Base-by-base conservation (phyloP, 2,329 filamentous ascomycete genomes). In the Teratosphaeria gauchensis region DNA sequence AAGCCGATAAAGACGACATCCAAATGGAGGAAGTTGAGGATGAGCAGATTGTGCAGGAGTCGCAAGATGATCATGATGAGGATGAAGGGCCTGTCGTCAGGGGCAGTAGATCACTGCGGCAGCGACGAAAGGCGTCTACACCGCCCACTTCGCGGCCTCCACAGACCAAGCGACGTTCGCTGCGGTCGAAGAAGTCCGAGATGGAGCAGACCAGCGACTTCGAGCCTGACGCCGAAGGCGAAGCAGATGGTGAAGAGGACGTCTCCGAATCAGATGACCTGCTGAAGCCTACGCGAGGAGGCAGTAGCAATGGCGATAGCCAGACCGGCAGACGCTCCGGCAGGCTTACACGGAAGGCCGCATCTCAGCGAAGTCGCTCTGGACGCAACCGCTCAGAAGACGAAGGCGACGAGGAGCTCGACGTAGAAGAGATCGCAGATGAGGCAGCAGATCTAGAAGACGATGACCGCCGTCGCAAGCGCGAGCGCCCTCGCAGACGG, bases 191-290 rank as follows among this genome's bases (percentile, higher is more conserved):
- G 42, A 78, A 81, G 70, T 59, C 68, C 32, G 68, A 73, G 62
- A 64, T 72, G 55, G 79, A 84, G 54, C 82, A 84, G 56, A 84
- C 80, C 64, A 85, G 83, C 64, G 84, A 86, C 64, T 86, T 86
- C 62, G 82, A 85, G 65, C 83, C 84, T 5, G 79, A 78, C 35
- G 77, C 77, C 24, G 82, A 84, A 54, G 79, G 78, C 53, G 82
- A 80, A 14, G 80, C 79, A 24, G 82, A 81, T 59, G 75, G 75
- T 16, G 77, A 78, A 28, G 81, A 83, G 57, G 77, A 82, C 19
- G 67, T 77, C 56, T 82, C 80, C 1, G 78, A 78, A 46, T 81
- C 79, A 6, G 79, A 78, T 60, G 73, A 75, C 32, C 76, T 61
- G 4, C 74, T 46, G 72, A 79, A 63, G 71, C 65, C 53, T 75